Evolutionary conservation across 176 grass and related monocot species (phyloP), one percentile per base, ranked within the genome.

Genomic region (Aegilops speltoides): DNA sequence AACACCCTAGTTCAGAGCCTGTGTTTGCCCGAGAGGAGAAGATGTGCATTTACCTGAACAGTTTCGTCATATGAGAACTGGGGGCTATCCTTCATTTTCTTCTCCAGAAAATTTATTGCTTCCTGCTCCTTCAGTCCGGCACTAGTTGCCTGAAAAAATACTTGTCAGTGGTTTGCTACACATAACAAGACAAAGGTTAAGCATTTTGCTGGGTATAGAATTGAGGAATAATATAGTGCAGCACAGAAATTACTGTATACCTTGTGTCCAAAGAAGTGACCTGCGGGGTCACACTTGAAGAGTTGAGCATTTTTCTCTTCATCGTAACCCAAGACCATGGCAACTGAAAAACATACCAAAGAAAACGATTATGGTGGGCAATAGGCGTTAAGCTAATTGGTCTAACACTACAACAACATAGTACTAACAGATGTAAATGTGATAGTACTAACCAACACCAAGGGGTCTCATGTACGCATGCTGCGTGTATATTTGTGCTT

Each of bases 91-190:
- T 98, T 98, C 94, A 96, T 98, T 98, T 98, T 98, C 90, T 98
- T 98, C 91, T 98, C 97, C 72, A 98, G 88, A 87, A 98, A 98
- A 84, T 98, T 98, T 69, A 98, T 98, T 69, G 97, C 97, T 94
- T 98, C 97, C 88, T 96, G 97, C 85, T 98, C 97, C 67, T 98
- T 98, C 68, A 98, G 88, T n/a, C 97, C 97, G n/a, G 97, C 91
- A 85, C 93, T 98, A 32, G 97, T 98, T 81, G 97, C 97, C 97
- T 98, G 74, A 56, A 82, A 17, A 79, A 34, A 66, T 61, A 66
- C 60, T 81, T 71, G 64, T 52, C 3, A 36, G n/a, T 28, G 75
- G 28, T 72, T 70, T 78, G 67, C n/a, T 79, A 79, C 32, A 33
- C 14, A 46, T 24, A 46, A 19, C 13, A 56, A 4, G 71, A 82